These are phyloP conservation scores for Thalassiosira profunda DNA, from an alignment of 108 stramenopile species.

Conservation along the genomic window DNA sequence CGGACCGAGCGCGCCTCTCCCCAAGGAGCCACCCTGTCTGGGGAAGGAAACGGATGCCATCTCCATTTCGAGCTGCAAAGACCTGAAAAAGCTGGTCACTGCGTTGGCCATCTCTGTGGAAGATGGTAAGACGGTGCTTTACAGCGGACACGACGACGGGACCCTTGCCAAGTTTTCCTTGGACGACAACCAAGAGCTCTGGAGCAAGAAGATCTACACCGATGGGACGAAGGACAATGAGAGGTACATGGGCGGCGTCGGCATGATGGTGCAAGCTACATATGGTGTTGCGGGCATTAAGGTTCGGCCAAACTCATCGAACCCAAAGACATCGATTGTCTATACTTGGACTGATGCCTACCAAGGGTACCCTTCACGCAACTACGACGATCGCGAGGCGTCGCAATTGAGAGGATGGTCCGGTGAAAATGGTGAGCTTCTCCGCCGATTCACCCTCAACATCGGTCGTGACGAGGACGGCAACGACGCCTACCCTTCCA, in stretches of 20 bases:
- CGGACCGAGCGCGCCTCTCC: slow-evolving; percentile 11
- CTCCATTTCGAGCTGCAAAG: not conserved
- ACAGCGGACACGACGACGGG: slow-evolving; percentile 44
- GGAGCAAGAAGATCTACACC: slow-evolving; percentile 34
- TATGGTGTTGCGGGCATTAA: slow-evolving; percentile 37
- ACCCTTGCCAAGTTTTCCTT: slow-evolving; percentile 42
- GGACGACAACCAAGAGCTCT: slow-evolving; percentile 18
- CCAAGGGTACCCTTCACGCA: slow-evolving; percentile 13
- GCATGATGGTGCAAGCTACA: slow-evolving; percentile 16
- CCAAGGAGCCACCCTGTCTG: slow-evolving; percentile 12
- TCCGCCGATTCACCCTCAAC: slow-evolving; percentile 8
- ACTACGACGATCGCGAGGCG: slow-evolving; percentile 20
- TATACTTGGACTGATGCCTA: slow-evolving; percentile 38
- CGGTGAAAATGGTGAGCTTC: slow-evolving; percentile 19
- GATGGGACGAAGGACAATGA: slow-evolving; percentile 15
- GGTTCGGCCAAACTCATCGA: slow-evolving; percentile 17
- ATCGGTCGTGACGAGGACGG: slow-evolving; percentile 32
- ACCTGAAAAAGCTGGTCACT: slow-evolving; percentile 35
- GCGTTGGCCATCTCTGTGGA: slow-evolving; percentile 40
- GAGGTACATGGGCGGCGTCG: not conserved
- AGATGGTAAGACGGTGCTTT: slow-evolving; percentile 35
- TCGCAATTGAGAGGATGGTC: slow-evolving; percentile 25
- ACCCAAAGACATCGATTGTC: slow-evolving; percentile 14
- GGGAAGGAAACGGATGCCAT: slow-evolving; percentile 19
- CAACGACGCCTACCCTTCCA: slow-evolving; percentile 20